Base-by-base conservation (phyloP, 169 alveolate species). In the Plasmodium gonderi region DNA sequence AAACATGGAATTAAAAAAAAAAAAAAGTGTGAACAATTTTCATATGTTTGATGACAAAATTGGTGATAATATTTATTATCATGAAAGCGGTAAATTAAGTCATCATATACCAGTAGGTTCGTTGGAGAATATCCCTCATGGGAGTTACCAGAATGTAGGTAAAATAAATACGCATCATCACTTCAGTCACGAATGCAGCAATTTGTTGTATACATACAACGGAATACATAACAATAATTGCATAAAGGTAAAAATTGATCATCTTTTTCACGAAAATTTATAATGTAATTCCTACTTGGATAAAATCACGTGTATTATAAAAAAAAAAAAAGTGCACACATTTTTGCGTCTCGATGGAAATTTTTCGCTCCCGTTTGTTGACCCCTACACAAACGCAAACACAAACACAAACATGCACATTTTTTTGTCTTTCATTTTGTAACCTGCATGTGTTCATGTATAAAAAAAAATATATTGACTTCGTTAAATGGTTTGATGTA, bases 231-330 rank as follows among this genome's bases (percentile, higher is more conserved):
- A 74, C 45, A 20, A 23, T 29, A 69, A 47, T 42, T 65, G 23
- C 44, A 69, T 9, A 42, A 68, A 74, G 54, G 60, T 82, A 68
- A 67, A 82, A 68, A 72, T 82, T 31, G 91, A 82, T 20, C 49
- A 45, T 38, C 5, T 82, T 68, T 82, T 65, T 69, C 44, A 20
- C 72, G 45, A 12, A 26, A 31, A 26, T 9, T 68, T 68, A 20
- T 33, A 38, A 33, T 68, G 8, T 17, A 17, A 64, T 64, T 9
- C 75, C 14, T 64, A 23, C 23, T 3, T 33, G 29, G 14, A 49
- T 14, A 47, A 49, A 49, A 49, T 14, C 17, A 49, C 20, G 17
- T n/a, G n/a, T n/a, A n/a, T n/a, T n/a, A n/a, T n/a, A n/a, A n/a
- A n/a, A n/a, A n/a, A n/a, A n/a, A n/a, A n/a, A n/a, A n/a, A n/a